These are phyloP conservation scores for Moricandia moricandioides DNA, from an alignment of 345 rosid species.

Conservation along the genomic window DNA sequence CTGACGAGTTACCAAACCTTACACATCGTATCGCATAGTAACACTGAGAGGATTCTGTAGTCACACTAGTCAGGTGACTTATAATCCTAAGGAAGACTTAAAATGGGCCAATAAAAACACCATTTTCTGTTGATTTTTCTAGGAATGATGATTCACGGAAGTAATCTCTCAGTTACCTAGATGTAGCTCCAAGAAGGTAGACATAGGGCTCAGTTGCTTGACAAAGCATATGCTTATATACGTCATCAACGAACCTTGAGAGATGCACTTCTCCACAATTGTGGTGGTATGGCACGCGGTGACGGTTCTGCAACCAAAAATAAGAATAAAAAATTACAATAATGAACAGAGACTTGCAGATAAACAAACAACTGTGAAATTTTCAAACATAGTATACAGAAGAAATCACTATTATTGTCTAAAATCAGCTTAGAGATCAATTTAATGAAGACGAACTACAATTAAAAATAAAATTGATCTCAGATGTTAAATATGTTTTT, in stretches of 20 bases:
- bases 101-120: background rate
- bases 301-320: conserved; percentile 77
- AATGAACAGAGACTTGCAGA: background rate
- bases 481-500: background rate
- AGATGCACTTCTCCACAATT: conserved; percentile 97
- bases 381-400: no score
- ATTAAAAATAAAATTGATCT: no score
- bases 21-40: no score
- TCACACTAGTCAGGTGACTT: no score
- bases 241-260: conserved; percentile 93
- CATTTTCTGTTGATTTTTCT: background rate
- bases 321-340: background rate
- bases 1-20: no score
- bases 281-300: conserved; percentile 95
- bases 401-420: no score
- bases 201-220: conserved; percentile 97
- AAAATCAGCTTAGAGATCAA: no score
- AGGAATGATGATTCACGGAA: background rate
- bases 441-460: no score
- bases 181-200: conserved; percentile 94
- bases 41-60: no score
- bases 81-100: no score
- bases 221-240: conserved; percentile 89
- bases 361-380: no score
- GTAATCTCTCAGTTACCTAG: conserved; percentile 58